Evolutionary conservation across 441 rosid species (phyloP).

Genomic region (Gossypium gossypioides): DNA sequence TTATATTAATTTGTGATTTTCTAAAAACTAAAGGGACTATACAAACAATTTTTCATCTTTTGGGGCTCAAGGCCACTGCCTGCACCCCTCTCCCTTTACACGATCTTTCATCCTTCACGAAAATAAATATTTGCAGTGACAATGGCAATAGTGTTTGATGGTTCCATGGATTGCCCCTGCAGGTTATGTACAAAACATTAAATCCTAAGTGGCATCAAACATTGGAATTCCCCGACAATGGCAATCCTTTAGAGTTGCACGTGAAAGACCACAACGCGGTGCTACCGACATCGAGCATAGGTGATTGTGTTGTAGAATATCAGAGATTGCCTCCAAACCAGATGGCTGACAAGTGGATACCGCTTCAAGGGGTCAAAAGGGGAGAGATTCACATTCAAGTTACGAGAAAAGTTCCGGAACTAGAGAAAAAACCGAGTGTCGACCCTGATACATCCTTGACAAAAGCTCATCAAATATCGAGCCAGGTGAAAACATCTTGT

Average conservation of each 20-base stretch:
- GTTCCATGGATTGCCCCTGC: constrained; percentile 13
- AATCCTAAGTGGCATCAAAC: constrained; percentile 84
- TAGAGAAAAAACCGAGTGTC: constrained; percentile 35
- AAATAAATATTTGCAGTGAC: too few relatives aligned
- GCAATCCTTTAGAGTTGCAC: constrained; percentile 58
- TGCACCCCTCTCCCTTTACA: too few relatives aligned
- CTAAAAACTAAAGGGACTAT: too few relatives aligned
- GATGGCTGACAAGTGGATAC: constrained; percentile 87
- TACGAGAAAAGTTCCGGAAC: constrained; percentile 62
- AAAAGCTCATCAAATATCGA: constrained; percentile 38
- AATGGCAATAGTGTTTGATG: too few relatives aligned
- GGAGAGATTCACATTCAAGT: constrained; percentile 80
- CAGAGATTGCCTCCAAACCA: constrained; percentile 72
- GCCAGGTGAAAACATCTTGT: constrained; percentile 31
- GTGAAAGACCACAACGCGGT: constrained; percentile 85
- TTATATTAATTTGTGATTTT: too few relatives aligned
- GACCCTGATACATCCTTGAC: constrained; percentile 42
- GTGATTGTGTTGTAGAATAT: constrained; percentile 77
- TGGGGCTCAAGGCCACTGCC: too few relatives aligned
- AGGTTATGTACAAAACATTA: constrained; percentile 71
- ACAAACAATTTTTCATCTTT: too few relatives aligned
- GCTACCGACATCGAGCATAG: constrained; percentile 71
- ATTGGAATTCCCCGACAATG: constrained; percentile 79
- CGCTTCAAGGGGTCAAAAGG: constrained; percentile 80
- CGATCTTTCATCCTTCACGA: too few relatives aligned